These are phyloP conservation scores for Zygosaccharomyces pseudorouxii DNA, from an alignment of 805 yeast species.

Conservation along the genomic window DNA sequence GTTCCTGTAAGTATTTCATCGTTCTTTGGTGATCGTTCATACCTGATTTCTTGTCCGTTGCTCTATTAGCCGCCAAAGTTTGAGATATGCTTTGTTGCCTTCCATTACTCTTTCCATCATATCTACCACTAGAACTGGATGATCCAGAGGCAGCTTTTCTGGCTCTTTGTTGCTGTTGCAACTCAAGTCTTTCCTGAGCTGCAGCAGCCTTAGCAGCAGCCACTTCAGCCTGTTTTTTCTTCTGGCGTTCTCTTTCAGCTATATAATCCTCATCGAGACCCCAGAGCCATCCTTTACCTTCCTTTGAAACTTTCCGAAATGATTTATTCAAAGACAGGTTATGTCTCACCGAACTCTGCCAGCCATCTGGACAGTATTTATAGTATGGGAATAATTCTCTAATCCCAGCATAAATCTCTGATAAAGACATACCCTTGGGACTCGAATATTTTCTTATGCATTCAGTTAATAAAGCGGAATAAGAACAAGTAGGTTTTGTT, in stretches of 20 bases:
- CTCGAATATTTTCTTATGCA: constrained; percentile 67
- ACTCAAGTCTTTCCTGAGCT: constrained; percentile 49
- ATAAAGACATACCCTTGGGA: constrained; percentile 69
- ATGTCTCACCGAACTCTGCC: constrained; percentile 95
- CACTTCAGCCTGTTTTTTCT: constrained; percentile 61
- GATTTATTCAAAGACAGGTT: constrained; percentile 82
- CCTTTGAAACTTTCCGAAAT: constrained; percentile 73
- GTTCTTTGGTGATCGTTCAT: constrained; percentile 48
- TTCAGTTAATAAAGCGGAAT: constrained; percentile 73
- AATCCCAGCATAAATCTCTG: constrained; percentile 83
- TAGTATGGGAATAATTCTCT: constrained; percentile 88
- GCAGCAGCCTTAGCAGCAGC: constrained; percentile 58
- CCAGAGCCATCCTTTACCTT: constrained; percentile 95
- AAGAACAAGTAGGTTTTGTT: constrained; percentile 76
- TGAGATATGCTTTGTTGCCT: constrained; percentile 37
- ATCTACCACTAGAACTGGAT: constrained; percentile 9
- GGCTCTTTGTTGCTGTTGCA: constrained; percentile 41
- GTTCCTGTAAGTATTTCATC: constrained; percentile 78
- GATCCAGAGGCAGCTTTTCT: constrained; percentile 25
- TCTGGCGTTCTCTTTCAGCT: constrained; percentile 72
- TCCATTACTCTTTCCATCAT: constrained; percentile 15
- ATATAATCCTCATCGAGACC: constrained; percentile 82
- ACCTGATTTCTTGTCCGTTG: constrained; percentile 28
- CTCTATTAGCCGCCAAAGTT: constrained; percentile 31
- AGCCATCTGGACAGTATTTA: constrained; percentile 91